Conservation (phyloP, 2,329 filamentous ascomycete species). For the Pseudogymnoascus sp. region DNA sequence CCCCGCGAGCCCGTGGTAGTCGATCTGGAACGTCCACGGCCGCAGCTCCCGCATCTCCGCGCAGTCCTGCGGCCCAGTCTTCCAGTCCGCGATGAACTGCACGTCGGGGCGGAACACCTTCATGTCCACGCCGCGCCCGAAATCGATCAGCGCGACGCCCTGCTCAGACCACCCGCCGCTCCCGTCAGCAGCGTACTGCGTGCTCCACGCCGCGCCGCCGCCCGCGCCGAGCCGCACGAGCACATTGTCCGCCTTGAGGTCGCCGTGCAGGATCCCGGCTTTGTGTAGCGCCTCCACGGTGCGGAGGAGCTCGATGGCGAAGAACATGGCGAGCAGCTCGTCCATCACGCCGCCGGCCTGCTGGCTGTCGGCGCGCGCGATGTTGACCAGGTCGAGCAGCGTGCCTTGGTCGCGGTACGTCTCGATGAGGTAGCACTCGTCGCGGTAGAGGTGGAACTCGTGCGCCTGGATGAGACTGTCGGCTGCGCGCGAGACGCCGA, state of each 20-base stretch:
- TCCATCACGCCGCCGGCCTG: constrained; percentile 63
- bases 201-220: constrained; percentile 38
- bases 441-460: constrained; percentile 83
- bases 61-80: constrained; percentile 78
- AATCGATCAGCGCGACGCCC: constrained; percentile 84
- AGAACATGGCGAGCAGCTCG: constrained; percentile 89
- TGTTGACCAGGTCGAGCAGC: constrained; percentile 87
- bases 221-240: constrained; percentile 66
- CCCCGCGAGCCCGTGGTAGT: constrained; percentile 88
- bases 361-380: constrained; percentile 62
- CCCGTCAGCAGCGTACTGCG: constrained; percentile 66
- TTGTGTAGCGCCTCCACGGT: constrained; percentile 81
- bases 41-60: constrained; percentile 90
- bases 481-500: constrained; percentile 64
- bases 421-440: constrained; percentile 83
- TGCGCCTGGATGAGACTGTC: constrained; percentile 76
- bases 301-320: constrained; percentile 81
- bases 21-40: constrained; percentile 96
- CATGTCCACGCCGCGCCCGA: constrained; percentile 93
- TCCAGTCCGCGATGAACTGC: constrained; percentile 93
- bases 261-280: constrained; percentile 76
- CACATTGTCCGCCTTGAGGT: constrained; percentile 93
- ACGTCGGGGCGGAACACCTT: constrained; percentile 67
- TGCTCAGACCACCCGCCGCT: constrained; percentile 69
- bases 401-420: constrained; percentile 86